Evolutionary conservation across 192 early-diverging fungal genomes (phyloP).

Genomic region (Gaertneriomyces semiglobifer): DNA sequence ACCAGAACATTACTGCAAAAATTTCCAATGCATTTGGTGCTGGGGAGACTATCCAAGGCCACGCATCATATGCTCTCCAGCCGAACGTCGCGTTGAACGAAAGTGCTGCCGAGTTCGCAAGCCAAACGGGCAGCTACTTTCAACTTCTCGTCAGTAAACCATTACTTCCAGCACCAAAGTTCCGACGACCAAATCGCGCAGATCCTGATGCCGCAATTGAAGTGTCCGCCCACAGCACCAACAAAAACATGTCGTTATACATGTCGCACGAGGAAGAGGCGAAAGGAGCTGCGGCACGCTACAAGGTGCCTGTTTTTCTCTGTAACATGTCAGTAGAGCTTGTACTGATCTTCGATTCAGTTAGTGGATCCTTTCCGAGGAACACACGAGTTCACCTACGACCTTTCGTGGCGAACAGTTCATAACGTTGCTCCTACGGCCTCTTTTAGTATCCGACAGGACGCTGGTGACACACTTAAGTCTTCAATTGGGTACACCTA

Average conservation of each 20-base stretch:
- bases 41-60: conserved; percentile 74
- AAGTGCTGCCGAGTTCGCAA: conserved; percentile 35
- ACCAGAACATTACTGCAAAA: conserved; percentile 62
- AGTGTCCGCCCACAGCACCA: conserved; percentile 62
- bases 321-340: not conserved
- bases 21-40: conserved; percentile 86
- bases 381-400: conserved; percentile 66
- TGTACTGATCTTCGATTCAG: conserved; percentile 9
- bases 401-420: conserved; percentile 76
- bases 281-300: conserved; percentile 55
- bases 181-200: conserved; percentile 66
- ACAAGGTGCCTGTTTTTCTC: conserved; percentile 39
- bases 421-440: conserved; percentile 46
- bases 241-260: conserved; percentile 60
- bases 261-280: conserved; percentile 73
- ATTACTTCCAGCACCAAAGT: conserved; percentile 30
- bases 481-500: conserved; percentile 67
- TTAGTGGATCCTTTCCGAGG: conserved; percentile 25
- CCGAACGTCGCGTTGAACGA: conserved; percentile 33
- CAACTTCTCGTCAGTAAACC: conserved; percentile 31
- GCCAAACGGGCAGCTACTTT: conserved; percentile 63
- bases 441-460: conserved; percentile 62
- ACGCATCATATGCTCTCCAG: conserved; percentile 69
- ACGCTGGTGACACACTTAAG: conserved; percentile 84
- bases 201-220: conserved; percentile 67